Conservation (phyloP, 768 basidiomycete species). For the Lyophyllum shimeji region DNA sequence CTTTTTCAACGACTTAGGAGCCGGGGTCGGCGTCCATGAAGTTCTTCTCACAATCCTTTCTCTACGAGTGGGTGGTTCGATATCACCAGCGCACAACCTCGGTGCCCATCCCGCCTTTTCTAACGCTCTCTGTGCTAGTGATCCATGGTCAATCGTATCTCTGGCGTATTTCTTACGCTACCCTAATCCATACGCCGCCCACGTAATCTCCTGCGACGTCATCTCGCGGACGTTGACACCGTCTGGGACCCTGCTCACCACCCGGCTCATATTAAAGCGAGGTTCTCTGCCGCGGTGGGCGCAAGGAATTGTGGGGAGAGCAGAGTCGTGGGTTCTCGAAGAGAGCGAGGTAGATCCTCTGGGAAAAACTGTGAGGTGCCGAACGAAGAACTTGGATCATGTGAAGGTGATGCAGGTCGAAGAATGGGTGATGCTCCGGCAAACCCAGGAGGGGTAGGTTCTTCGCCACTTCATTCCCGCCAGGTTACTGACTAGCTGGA, state of each 20-base stretch:
- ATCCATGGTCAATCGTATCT: slow-evolving; percentile 91
- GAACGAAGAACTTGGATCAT: slow-evolving; percentile 90
- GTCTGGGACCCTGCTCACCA: slow-evolving; percentile 77
- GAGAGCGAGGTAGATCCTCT: slow-evolving; percentile 91
- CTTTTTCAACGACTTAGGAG: slow-evolving; percentile 8
- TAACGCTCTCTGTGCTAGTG: slow-evolving; percentile 46
- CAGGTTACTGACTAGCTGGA: slow-evolving; percentile 1
- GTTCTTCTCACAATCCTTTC: slow-evolving; percentile 55
- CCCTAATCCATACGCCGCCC: slow-evolving; percentile 92
- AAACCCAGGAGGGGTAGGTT: slow-evolving; percentile 67
- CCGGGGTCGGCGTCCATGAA: slow-evolving; percentile 46
- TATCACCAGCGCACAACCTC: background rate
- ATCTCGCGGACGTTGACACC: slow-evolving; percentile 78
- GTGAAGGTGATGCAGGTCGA: slow-evolving; percentile 93
- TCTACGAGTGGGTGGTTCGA: slow-evolving; percentile 46
- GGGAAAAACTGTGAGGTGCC: slow-evolving; percentile 72
- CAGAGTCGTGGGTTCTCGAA: slow-evolving; percentile 94
- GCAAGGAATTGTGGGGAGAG: slow-evolving; percentile 74
- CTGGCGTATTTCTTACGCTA: slow-evolving; percentile 94
- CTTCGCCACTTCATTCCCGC: background rate
- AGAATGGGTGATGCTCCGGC: slow-evolving; percentile 74
- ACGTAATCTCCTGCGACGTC: slow-evolving; percentile 95
- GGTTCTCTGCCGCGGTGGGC: slow-evolving; percentile 94
- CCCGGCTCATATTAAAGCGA: slow-evolving; percentile 88
- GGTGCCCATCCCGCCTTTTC: background rate